phyloP scores from a whole-genome alignment of 805 yeast genomes.

The Tetrapisispora fleetii region DNA sequence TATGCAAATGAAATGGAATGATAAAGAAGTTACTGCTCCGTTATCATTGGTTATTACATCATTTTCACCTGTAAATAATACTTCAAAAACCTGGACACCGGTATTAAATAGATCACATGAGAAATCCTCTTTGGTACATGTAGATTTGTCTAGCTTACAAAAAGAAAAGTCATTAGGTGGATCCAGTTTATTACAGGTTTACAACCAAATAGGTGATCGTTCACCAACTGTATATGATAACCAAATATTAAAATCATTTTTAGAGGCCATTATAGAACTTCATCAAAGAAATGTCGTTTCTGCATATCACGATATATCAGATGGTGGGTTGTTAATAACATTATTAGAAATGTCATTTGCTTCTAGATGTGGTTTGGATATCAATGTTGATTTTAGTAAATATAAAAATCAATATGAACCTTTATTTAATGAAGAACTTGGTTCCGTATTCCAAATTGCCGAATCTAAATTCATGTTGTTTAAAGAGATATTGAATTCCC shows the following conservation, averaged over 20 bases:
- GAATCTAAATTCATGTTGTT: constrained; percentile 46
- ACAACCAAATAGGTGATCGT: constrained; percentile 71
- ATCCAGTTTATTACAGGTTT: constrained; percentile 90
- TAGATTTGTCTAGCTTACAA: constrained; percentile 59
- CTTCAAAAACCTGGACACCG: constrained; percentile 94
- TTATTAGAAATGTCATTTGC: constrained; percentile 95
- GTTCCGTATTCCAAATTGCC: constrained; percentile 86
- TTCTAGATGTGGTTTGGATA: constrained; percentile 72
- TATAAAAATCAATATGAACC: constrained; percentile 40
- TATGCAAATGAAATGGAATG: constrained; percentile 97
- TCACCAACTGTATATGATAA: constrained; percentile 78
- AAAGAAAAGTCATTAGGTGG: constrained; percentile 66
- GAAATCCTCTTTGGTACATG: constrained; percentile 59
- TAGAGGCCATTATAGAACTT: constrained; percentile 57
- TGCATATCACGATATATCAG: constrained; percentile 93
- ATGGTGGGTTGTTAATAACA: constrained; percentile 88
- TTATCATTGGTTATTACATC: constrained; percentile 85
- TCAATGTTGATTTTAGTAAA: constrained; percentile 34
- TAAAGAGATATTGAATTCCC: constrained; percentile 40
- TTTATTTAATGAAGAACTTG: constrained; percentile 87
- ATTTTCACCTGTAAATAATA: constrained; percentile 76
- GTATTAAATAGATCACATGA: constrained; percentile 44
- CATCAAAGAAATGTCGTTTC: constrained; percentile 61
- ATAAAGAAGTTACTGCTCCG: constrained; percentile 92
- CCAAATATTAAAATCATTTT: constrained; percentile 52